These are phyloP conservation scores for Suillus paluster DNA, from an alignment of 768 basidiomycete genomes.

Conservation along the genomic window DNA sequence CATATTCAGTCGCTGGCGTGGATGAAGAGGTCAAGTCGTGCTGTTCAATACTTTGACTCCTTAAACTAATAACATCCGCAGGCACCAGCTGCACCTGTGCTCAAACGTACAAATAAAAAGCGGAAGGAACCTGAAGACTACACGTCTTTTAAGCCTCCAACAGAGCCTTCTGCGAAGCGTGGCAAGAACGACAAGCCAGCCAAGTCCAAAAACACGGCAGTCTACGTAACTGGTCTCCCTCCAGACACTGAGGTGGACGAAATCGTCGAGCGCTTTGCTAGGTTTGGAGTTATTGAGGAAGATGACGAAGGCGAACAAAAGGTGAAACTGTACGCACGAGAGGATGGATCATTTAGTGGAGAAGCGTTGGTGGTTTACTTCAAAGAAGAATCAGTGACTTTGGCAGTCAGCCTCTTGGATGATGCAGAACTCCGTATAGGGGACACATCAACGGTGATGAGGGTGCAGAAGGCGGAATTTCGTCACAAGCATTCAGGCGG, in stretches of 20 bases:
- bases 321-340: constrained; percentile 92
- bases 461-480: constrained; percentile 78
- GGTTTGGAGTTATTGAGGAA: constrained; percentile 91
- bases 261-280: constrained; percentile 84
- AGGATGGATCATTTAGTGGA: constrained; percentile 87
- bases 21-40: constrained; percentile 81
- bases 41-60: constrained; percentile 17
- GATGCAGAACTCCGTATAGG: constrained; percentile 91
- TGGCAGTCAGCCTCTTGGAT: constrained; percentile 86
- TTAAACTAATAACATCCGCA: constrained; percentile 38
- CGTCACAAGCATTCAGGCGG: constrained; percentile 61
- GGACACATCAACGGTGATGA: constrained; percentile 73
- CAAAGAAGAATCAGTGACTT: constrained; percentile 91
- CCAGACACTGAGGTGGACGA: constrained; percentile 73
- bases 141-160: constrained; percentile 56
- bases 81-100: constrained; percentile 87
- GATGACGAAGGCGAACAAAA: constrained; percentile 91
- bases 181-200: constrained; percentile 58
- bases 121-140: constrained; percentile 76
- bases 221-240: constrained; percentile 88
- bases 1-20: constrained; percentile 90
- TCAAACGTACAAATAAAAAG: constrained; percentile 81
- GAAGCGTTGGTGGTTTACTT: constrained; percentile 97
- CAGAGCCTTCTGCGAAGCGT: constrained; percentile 67
- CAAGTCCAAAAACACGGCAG: constrained; percentile 90